Base-by-base conservation (phyloP, 2,329 filamentous ascomycete genomes). In the Xylariaceae sp. region DNA sequence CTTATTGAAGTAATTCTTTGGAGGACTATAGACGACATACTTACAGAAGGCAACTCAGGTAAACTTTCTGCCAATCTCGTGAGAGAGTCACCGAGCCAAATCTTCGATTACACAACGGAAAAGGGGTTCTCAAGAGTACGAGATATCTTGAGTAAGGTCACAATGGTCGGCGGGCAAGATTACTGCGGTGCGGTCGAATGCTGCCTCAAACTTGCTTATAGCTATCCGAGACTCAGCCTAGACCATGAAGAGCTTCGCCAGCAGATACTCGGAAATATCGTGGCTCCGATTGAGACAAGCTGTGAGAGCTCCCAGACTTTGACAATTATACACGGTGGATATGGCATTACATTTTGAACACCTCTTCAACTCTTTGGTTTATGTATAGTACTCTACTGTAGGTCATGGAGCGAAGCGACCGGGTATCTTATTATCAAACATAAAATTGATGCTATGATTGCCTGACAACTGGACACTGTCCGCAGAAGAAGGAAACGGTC, bases 1-100 rank as follows among this genome's bases (percentile, higher is more conserved):
- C 32, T 48, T 6, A 48, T 40, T 16, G 40, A 47, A 22, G 33
- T 48, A 10, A 44, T 48, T 37, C 45, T 47, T 3, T 47, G 35
- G 45, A 27, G 37, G 22, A 10, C 27, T 2, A 34, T 47, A 22
- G 45, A 43, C 19, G 22, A 43, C 10, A 35, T 44, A 14, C 25
- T 44, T 10, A n/a, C n/a, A n/a, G n/a, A n/a, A n/a, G n/a, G n/a
- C n/a, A n/a, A n/a, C n/a, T 47, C 14, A 2, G 23, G 35, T 12
- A 23, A 4, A 22, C 33, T 17, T 22, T 14, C 4, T 8, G 6
- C 16, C 12, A 22, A 23, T 11, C 7, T 14, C 14, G 12, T 22
- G 5, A 23, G 19, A 23, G 20, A 12, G n/a, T 36, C 21, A 12
- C 40, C 45, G 20, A 47, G 21, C n/a, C 34, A 40, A 19, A 32